phyloP scores from a whole-genome alignment of 768 basidiomycete species.

The Tulasnella sp. region DNA sequence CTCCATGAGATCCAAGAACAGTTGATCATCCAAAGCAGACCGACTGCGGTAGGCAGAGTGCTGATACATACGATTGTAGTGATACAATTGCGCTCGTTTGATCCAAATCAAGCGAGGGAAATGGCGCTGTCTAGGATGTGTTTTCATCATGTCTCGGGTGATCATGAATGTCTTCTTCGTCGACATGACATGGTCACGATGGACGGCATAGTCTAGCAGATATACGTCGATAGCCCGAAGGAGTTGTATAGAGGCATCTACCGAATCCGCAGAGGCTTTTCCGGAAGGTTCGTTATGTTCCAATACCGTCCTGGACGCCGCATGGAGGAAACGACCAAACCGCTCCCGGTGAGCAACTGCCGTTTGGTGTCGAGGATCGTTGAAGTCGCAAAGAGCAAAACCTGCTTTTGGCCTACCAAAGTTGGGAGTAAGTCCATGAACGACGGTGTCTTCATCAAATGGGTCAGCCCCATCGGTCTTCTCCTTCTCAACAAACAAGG shows the following conservation, averaged over 20 bases:
- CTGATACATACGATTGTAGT: constrained; percentile 62
- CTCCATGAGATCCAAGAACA: constrained; percentile 55
- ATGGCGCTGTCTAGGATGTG: constrained; percentile 43
- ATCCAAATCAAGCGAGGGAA: constrained; percentile 62
- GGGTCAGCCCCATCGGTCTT: constrained; percentile 35
- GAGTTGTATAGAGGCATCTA: constrained; percentile 68
- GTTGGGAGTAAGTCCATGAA: constrained; percentile 55
- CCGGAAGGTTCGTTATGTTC: constrained; percentile 38
- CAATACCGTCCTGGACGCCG: constrained; percentile 51
- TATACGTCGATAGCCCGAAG: constrained; percentile 63
- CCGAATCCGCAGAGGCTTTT: constrained; percentile 48
- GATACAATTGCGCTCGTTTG: constrained; percentile 59
- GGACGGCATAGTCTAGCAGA: constrained; percentile 57
- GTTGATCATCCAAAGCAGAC: constrained; percentile 55
- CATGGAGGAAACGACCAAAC: constrained; percentile 55
- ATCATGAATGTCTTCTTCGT: constrained; percentile 56
- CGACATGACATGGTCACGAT: constrained; percentile 42
- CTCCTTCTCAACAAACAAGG: constrained; percentile 50
- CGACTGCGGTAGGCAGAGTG: constrained; percentile 62
- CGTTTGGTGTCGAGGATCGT: constrained; percentile 60
- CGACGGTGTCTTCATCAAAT: constrained; percentile 47
- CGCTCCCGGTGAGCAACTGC: constrained; percentile 43
- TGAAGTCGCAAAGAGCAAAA: constrained; percentile 56
- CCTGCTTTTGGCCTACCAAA: constrained; percentile 58
- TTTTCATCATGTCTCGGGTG: constrained; percentile 45